phyloP scores from a whole-genome alignment of 2,329 filamentous ascomycete genomes.

The Colletotrichum tofieldiae region DNA sequence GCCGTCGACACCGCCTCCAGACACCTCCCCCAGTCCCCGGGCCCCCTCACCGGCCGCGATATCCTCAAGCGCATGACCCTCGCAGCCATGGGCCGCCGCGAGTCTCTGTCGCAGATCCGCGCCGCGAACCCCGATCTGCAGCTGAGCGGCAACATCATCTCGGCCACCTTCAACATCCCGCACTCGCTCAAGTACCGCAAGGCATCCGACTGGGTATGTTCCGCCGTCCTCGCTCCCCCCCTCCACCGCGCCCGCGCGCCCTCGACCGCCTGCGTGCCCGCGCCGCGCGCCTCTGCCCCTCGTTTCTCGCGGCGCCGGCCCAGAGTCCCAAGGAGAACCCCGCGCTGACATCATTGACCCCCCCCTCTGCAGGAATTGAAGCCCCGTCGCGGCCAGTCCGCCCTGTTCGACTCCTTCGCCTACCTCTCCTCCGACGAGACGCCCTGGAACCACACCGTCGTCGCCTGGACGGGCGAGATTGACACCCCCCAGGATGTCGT shows the following conservation, averaged over 20 bases:
- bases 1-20: constrained; percentile 28
- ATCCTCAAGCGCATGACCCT: constrained; percentile 62
- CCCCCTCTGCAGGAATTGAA: constrained; percentile 74
- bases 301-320: not conserved
- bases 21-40: constrained; percentile 32
- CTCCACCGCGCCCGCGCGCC: not conserved
- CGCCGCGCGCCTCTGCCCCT: not conserved
- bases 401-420: constrained; percentile 91
- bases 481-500: constrained; percentile 64
- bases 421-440: constrained; percentile 88
- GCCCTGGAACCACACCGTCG: constrained; percentile 91
- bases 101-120: constrained; percentile 70
- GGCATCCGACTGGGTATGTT: constrained; percentile 73
- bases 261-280: not conserved
- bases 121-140: constrained; percentile 70
- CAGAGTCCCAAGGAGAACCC: not conserved
- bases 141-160: constrained; percentile 77
- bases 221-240: not conserved
- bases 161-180: constrained; percentile 76
- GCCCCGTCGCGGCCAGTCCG: constrained; percentile 87
- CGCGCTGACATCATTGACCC: constrained; percentile 34
- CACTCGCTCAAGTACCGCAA: constrained; percentile 72
- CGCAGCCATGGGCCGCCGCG: constrained; percentile 60
- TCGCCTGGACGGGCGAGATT: constrained; percentile 96
- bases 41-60: constrained; percentile 51